Evolutionary conservation across 495 filamentous ascomycete genomes (phyloP).

Genomic region (Rusavskia elegans): DNA sequence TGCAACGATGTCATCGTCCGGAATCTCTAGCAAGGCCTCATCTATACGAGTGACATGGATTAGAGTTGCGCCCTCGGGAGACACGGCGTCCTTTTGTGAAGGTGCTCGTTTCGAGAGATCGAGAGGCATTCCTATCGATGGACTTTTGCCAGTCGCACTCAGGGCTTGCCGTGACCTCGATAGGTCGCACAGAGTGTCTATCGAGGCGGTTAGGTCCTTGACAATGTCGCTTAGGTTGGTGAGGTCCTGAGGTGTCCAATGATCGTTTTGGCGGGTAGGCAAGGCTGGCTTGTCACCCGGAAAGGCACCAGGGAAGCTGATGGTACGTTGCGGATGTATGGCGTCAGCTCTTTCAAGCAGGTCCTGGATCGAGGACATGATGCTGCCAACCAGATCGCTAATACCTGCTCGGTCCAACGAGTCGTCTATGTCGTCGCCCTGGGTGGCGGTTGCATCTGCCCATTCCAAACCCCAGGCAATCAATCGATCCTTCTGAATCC

Average conservation of each 20-base stretch:
- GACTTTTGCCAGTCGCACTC: conserved; percentile 10
- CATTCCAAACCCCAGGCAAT: conserved; percentile 84
- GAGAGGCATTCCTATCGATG: too few relatives aligned
- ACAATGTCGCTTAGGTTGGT: conserved; percentile 43
- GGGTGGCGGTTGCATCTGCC: conserved; percentile 52
- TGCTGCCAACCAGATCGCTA: conserved; percentile 73
- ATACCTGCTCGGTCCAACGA: conserved; percentile 68
- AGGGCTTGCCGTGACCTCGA: conserved; percentile 47
- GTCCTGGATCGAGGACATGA: conserved; percentile 79
- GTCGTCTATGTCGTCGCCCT: conserved; percentile 72
- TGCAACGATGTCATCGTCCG: not conserved
- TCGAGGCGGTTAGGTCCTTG: conserved; percentile 63
- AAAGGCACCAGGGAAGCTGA: conserved; percentile 6
- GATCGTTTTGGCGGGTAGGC: conserved; percentile 11
- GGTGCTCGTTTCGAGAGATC: too few relatives aligned
- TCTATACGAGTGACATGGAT: conserved; percentile 7
- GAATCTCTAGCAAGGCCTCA: conserved; percentile 6
- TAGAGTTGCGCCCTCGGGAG: not conserved
- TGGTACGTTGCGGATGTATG: conserved; percentile 35
- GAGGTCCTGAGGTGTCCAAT: conserved; percentile 35
- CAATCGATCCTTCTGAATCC: conserved; percentile 44
- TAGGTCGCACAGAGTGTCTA: conserved; percentile 80
- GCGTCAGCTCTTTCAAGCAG: conserved; percentile 72
- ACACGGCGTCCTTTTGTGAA: not conserved
- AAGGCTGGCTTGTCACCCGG: conserved; percentile 17